Conservation (phyloP, 176 grass and related monocot genomes). For the Pontederia paniculata region DNA sequence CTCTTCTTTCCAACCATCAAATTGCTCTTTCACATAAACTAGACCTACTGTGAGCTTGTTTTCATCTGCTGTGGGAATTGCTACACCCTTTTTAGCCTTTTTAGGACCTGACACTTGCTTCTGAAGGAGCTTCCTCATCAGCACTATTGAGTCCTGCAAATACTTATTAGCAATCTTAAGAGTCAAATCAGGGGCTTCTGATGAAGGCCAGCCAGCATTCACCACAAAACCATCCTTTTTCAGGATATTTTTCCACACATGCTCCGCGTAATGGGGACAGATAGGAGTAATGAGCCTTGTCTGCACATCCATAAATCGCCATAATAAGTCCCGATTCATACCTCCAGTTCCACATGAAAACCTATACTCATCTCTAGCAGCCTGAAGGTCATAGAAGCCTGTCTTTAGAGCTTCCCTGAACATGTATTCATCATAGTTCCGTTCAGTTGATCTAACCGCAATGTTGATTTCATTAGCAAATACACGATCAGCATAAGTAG, state of each 20-base stretch:
- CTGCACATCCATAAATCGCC: slow-evolving; percentile 65
- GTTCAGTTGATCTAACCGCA: slow-evolving; percentile 54
- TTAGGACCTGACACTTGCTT: slow-evolving; percentile 64
- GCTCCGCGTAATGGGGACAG: slow-evolving; percentile 61
- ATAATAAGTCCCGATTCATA: slow-evolving; percentile 55
- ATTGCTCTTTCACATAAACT: slow-evolving; percentile 58
- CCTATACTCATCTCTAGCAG: slow-evolving; percentile 67
- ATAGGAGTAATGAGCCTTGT: slow-evolving; percentile 51
- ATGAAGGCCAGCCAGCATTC: slow-evolving; percentile 55
- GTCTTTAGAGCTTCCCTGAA: slow-evolving; percentile 67
- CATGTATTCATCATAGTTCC: slow-evolving; percentile 62
- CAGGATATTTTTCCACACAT: slow-evolving; percentile 54
- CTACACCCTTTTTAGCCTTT: slow-evolving; percentile 54
- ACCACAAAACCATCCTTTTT: slow-evolving; percentile 50
- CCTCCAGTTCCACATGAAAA: slow-evolving; percentile 50
- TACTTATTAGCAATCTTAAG: slow-evolving; percentile 64
- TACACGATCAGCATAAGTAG: slow-evolving; percentile 49
- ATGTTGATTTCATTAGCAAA: slow-evolving; percentile 76
- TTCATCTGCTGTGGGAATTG: slow-evolving; percentile 23
- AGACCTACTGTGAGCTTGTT: slow-evolving; percentile 44
- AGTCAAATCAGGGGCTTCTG: slow-evolving; percentile 37
- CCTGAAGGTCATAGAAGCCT: slow-evolving; percentile 74
- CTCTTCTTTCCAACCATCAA: slow-evolving; percentile 70
- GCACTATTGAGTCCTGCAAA: slow-evolving; percentile 55
- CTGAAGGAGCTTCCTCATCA: slow-evolving; percentile 61